phyloP scores from a whole-genome alignment of 345 rosid species.

The Noccaea caerulescens region DNA sequence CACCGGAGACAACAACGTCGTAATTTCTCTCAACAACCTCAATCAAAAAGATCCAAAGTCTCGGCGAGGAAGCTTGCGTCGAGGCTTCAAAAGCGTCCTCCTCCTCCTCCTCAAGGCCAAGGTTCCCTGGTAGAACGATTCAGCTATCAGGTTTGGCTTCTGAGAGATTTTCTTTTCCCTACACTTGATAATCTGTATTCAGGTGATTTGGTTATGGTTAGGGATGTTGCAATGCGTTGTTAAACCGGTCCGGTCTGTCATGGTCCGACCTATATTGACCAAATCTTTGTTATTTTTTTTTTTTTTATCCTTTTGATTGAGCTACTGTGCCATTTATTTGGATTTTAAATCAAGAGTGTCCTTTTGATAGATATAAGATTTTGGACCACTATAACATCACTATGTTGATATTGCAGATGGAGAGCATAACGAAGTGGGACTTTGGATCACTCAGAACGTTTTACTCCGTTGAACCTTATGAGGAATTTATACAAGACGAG shows the following conservation, averaged over 20 bases:
- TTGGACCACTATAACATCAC: background rate
- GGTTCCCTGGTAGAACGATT: slow-evolving; percentile 39
- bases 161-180: slow-evolving; percentile 6
- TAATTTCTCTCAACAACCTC: background rate
- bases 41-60: slow-evolving; percentile 26
- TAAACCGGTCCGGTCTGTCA: background rate
- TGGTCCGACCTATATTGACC: too few relatives aligned
- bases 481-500: slow-evolving; percentile 27
- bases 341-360: too few relatives aligned
- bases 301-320: too few relatives aligned
- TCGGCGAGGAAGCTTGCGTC: slow-evolving; percentile 87
- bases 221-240: slow-evolving; percentile 3
- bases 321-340: too few relatives aligned
- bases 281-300: too few relatives aligned
- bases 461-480: slow-evolving; percentile 34
- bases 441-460: slow-evolving; percentile 36
- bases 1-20: slow-evolving; percentile 5
- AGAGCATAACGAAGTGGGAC: slow-evolving; percentile 43
- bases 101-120: slow-evolving; percentile 40
- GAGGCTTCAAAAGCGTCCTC: slow-evolving; percentile 69
- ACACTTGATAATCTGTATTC: background rate
- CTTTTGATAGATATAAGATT: too few relatives aligned
- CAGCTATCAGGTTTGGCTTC: slow-evolving; percentile 61
- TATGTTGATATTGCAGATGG: slow-evolving; percentile 29
- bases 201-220: background rate